These are phyloP conservation scores for Blastocystis sp. DNA, from an alignment of 352 stramenopile species.

Conservation along the genomic window DNA sequence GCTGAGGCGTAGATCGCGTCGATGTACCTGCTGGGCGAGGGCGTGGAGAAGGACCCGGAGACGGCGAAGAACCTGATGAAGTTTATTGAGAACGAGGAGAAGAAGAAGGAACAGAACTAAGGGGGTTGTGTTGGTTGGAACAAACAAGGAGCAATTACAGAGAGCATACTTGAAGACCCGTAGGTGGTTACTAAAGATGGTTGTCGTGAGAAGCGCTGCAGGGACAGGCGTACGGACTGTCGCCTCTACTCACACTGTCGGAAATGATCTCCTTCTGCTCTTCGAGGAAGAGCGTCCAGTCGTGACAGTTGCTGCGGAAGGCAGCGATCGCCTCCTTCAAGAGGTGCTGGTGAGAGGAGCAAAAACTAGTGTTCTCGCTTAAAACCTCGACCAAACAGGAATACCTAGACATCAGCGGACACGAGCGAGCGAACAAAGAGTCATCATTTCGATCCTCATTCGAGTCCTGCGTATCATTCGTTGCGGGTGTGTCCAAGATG, in stretches of 20 bases:
- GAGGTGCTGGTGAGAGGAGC: not conserved
- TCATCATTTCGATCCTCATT: not conserved
- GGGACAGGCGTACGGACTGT: too few relatives aligned
- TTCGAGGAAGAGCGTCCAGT: not conserved
- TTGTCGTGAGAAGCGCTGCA: too few relatives aligned
- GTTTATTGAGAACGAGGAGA: slow-evolving; percentile 64
- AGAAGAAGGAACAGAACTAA: slow-evolving; percentile 17
- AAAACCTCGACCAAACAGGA: not conserved
- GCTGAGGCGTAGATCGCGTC: slow-evolving; percentile 34
- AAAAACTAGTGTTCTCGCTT: not conserved
- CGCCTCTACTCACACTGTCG: too few relatives aligned
- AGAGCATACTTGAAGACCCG: too few relatives aligned
- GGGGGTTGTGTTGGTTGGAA: not conserved
- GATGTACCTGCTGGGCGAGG: slow-evolving; percentile 65
- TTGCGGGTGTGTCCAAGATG: too few relatives aligned
- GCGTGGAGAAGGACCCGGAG: slow-evolving; percentile 57
- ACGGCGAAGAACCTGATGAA: slow-evolving; percentile 67
- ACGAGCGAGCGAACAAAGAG: not conserved
- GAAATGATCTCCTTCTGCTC: not conserved
- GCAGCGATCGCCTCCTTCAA: not conserved
- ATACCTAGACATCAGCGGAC: not conserved
- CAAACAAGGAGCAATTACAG: slow-evolving; percentile 12
- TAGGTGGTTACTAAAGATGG: too few relatives aligned
- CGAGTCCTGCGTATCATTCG: too few relatives aligned
- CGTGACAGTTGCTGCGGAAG: not conserved